These are phyloP conservation scores for Crithidia bombi DNA, from an alignment of 208 protist species.

Conservation along the genomic window DNA sequence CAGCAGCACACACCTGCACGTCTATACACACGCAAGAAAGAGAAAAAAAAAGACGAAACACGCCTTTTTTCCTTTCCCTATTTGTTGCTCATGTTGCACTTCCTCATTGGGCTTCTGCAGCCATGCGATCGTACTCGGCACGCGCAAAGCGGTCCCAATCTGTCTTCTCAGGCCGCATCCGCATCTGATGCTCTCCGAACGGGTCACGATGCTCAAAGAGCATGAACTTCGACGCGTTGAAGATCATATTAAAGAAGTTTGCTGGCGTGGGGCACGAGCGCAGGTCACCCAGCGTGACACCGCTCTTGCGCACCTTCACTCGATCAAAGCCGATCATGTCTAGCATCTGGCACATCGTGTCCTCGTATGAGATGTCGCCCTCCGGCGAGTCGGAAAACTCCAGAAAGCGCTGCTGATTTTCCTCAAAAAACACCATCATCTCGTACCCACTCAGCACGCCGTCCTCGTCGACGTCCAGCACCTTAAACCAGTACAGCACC, in stretches of 20 bases:
- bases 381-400: slow-evolving; percentile 67
- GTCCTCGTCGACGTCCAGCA: slow-evolving; percentile 94
- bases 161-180: slow-evolving; percentile 69
- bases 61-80: background rate
- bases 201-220: slow-evolving; percentile 93
- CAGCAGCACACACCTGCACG: background rate
- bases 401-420: slow-evolving; percentile 92
- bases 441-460: slow-evolving; percentile 94
- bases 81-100: background rate
- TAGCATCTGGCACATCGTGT: slow-evolving; percentile 96
- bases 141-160: slow-evolving; percentile 95
- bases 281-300: slow-evolving; percentile 91
- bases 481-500: slow-evolving; percentile 96
- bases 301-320: slow-evolving; percentile 42
- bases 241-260: slow-evolving; percentile 96
- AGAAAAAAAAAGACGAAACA: slow-evolving; percentile 19
- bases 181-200: slow-evolving; percentile 79
- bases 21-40: background rate
- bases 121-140: slow-evolving; percentile 92
- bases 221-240: slow-evolving; percentile 96
- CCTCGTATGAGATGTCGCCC: slow-evolving; percentile 68
- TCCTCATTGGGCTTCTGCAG: slow-evolving; percentile 77
- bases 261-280: slow-evolving; percentile 83
- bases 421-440: slow-evolving; percentile 92
- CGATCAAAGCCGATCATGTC: slow-evolving; percentile 91